These are phyloP conservation scores for Trichophyton schoenleinii DNA, from an alignment of 2,329 filamentous ascomycete genomes.

Conservation along the genomic window DNA sequence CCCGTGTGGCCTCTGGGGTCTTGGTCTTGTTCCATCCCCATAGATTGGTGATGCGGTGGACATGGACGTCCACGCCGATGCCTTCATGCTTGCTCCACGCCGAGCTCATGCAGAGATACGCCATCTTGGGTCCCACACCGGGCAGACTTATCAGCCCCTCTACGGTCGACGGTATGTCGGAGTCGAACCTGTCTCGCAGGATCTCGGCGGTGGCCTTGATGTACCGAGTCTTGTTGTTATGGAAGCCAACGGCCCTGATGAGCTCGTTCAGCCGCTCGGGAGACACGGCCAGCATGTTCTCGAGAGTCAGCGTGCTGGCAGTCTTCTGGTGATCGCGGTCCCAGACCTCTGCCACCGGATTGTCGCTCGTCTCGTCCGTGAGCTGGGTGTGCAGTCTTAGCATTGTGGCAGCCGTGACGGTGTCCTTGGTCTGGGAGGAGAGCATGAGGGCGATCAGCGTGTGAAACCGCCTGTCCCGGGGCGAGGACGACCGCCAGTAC, in stretches of 20 bases:
- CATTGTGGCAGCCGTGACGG: constrained; percentile 76
- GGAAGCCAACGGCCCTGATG: constrained; percentile 78
- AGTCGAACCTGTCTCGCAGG: constrained; percentile 54
- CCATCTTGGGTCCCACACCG: constrained; percentile 92
- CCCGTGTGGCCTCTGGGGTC: constrained; percentile 69
- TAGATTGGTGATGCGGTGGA: constrained; percentile 85
- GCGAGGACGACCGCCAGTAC: constrained; percentile 31
- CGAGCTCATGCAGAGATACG: constrained; percentile 70
- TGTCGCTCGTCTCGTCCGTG: constrained; percentile 21
- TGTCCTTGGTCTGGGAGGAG: constrained; percentile 86
- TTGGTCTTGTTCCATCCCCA: constrained; percentile 84
- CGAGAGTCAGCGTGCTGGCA: constrained; percentile 51
- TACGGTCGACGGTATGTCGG: constrained; percentile 70
- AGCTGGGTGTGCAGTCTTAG: constrained; percentile 63
- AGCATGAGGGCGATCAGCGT: constrained; percentile 83
- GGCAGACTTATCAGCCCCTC: constrained; percentile 64
- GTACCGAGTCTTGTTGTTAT: constrained; percentile 84
- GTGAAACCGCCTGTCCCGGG: constrained; percentile 60
- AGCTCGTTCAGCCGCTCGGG: constrained; percentile 56
- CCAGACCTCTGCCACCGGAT: constrained; percentile 5
- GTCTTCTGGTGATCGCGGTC: constrained; percentile 12
- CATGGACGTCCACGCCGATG: constrained; percentile 89
- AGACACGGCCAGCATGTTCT: constrained; percentile 62
- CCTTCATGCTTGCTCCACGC: constrained; percentile 59
- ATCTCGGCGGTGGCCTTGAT: constrained; percentile 65